Percentiles rank a stretch among this genome's conserved stretches.
Evolutionary conservation across 345 rosid genomes (phyloP).

Genomic region (Eucalyptus coolabah): DNA sequence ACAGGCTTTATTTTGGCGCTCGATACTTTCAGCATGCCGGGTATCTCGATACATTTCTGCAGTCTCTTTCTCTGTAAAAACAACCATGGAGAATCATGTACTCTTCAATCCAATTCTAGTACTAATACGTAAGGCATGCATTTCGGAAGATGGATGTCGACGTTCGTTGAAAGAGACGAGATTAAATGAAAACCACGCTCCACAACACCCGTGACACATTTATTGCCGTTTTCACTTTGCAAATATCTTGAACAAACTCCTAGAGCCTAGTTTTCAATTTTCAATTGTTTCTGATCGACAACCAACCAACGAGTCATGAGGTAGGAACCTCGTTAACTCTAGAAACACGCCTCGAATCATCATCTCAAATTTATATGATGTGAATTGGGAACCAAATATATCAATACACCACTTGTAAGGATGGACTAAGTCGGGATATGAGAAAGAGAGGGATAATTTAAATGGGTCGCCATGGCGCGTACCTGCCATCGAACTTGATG

Average conservation of each 20-base stretch:
- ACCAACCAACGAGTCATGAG: too few relatives aligned
- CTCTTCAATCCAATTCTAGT: neutral
- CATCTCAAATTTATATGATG: too few relatives aligned
- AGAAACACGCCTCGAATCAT: too few relatives aligned
- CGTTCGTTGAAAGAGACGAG: neutral
- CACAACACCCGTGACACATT: too few relatives aligned
- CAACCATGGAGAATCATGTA: neutral
- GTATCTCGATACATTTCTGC: slow-evolving; percentile 37
- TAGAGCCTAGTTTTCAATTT: too few relatives aligned
- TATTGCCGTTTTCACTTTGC: too few relatives aligned
- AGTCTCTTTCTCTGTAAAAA: slow-evolving; percentile 26
- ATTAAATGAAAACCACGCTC: neutral
- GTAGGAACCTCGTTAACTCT: too few relatives aligned
- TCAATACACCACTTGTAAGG: neutral
- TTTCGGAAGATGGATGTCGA: neutral
- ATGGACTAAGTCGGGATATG: too few relatives aligned
- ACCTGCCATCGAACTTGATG: slow-evolving; percentile 44
- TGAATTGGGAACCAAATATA: too few relatives aligned
- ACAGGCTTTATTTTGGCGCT: slow-evolving; percentile 22
- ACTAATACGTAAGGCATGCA: neutral
- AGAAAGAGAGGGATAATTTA: neutral
- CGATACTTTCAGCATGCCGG: slow-evolving; percentile 20
- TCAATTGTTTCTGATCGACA: too few relatives aligned
- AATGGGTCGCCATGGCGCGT: neutral
- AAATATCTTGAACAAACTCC: too few relatives aligned